Evolutionary conservation across 805 yeast species (phyloP).

Genomic region (Zygosaccharomyces bailii): DNA sequence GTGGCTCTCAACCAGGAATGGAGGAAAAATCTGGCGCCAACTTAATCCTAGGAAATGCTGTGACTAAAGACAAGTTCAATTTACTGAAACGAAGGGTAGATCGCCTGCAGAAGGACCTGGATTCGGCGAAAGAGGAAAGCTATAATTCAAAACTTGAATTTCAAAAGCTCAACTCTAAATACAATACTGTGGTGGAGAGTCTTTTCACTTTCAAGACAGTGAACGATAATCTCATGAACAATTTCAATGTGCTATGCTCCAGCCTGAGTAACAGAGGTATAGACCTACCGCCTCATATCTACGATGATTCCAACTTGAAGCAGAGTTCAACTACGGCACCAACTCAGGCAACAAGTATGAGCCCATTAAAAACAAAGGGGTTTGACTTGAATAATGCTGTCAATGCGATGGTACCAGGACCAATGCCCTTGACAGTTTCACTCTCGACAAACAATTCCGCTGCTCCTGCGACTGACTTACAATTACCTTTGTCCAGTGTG

Average conservation of each 20-base stretch:
- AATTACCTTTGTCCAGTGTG: slow-evolving; percentile 14
- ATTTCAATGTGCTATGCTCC: slow-evolving; percentile 49
- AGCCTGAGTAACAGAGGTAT: slow-evolving; percentile 58
- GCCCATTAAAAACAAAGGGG: slow-evolving; percentile 9
- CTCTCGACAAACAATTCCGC: slow-evolving; percentile 10
- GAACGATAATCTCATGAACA: slow-evolving; percentile 54
- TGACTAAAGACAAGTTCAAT: slow-evolving; percentile 27
- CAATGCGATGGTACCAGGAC: slow-evolving; percentile 15
- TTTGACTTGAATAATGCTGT: slow-evolving; percentile 13
- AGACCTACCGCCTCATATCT: slow-evolving; percentile 50
- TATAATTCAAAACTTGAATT: slow-evolving; percentile 35
- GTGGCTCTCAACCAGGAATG: slow-evolving; percentile 9
- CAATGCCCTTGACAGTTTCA: slow-evolving; percentile 10
- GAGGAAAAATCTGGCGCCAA: slow-evolving; percentile 18
- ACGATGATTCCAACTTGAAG: slow-evolving; percentile 10
- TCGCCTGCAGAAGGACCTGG: slow-evolving; percentile 32
- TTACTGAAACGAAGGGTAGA: slow-evolving; percentile 36
- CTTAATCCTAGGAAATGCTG: slow-evolving; percentile 24
- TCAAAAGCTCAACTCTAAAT: slow-evolving; percentile 49
- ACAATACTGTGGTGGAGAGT: slow-evolving; percentile 61
- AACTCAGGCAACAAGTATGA: slow-evolving; percentile 12
- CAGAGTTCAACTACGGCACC: slow-evolving; percentile 8
- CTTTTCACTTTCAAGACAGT: slow-evolving; percentile 52
- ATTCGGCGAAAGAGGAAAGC: slow-evolving; percentile 24
- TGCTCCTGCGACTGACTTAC: slow-evolving; percentile 17